These are phyloP conservation scores for Combretum micranthum DNA, from an alignment of 345 rosid species.

Conservation along the genomic window DNA sequence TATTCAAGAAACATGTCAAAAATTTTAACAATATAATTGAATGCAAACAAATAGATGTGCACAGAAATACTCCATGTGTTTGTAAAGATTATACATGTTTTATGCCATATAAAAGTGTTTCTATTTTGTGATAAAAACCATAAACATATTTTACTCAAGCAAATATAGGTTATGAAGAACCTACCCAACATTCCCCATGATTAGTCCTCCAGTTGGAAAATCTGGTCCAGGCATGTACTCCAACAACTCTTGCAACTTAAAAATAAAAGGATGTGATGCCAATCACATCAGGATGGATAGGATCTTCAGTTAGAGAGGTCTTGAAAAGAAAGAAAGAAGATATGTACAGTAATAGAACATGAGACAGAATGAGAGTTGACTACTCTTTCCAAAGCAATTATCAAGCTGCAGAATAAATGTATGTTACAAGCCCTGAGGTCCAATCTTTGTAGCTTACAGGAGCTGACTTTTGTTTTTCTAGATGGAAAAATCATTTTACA, in stretches of 20 bases:
- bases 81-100: too few relatives aligned
- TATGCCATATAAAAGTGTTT: too few relatives aligned
- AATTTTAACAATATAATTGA: too few relatives aligned
- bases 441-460: too few relatives aligned
- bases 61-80: too few relatives aligned
- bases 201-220: constrained; percentile 95
- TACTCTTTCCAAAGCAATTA: not conserved
- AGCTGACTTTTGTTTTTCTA: too few relatives aligned
- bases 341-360: not conserved
- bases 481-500: too few relatives aligned
- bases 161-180: constrained; percentile 9
- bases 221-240: constrained; percentile 99
- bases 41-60: too few relatives aligned
- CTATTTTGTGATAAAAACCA: too few relatives aligned
- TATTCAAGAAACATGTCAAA: too few relatives aligned
- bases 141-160: too few relatives aligned
- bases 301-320: not conserved
- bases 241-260: constrained; percentile 86
- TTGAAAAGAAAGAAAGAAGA: not conserved
- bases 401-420: not conserved
- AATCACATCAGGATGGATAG: not conserved
- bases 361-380: not conserved
- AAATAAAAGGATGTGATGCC: constrained; percentile 9
- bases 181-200: constrained; percentile 95
- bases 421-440: too few relatives aligned